Evolutionary conservation across 208 protist species (phyloP).

Genomic region (Trypanosoma cruzi): DNA sequence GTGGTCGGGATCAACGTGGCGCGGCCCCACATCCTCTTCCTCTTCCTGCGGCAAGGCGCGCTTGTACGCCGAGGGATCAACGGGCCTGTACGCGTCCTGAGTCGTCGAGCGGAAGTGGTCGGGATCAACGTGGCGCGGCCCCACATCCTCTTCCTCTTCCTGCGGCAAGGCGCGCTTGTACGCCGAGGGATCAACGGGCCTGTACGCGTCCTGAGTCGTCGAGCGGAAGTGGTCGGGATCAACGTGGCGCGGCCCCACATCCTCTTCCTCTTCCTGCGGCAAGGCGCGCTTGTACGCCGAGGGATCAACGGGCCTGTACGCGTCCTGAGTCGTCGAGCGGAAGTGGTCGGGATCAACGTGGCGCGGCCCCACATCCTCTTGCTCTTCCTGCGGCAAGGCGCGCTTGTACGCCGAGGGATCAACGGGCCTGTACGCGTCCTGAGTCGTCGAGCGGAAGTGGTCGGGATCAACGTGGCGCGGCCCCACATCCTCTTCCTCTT

Average conservation of each 20-base stretch:
- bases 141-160: constrained; percentile 5
- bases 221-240: constrained; percentile 28
- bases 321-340: constrained; percentile 9
- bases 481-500: background rate
- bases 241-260: constrained; percentile 6
- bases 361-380: background rate
- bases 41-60: background rate
- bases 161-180: background rate
- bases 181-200: constrained; percentile 11
- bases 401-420: constrained; percentile 32
- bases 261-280: constrained; percentile 1
- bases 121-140: constrained; percentile 14
- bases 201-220: constrained; percentile 27
- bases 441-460: constrained; percentile 14
- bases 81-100: constrained; percentile 23
- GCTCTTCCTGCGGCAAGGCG: background rate
- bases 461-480: constrained; percentile 2
- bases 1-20: constrained; percentile 26
- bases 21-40: background rate
- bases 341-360: constrained; percentile 14
- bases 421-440: constrained; percentile 8
- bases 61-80: constrained; percentile 1
- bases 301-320: constrained; percentile 15
- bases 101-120: constrained; percentile 27
- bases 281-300: background rate